Evolutionary conservation across 345 rosid species (phyloP).

Genomic region (Eucalyptus curtisii): DNA sequence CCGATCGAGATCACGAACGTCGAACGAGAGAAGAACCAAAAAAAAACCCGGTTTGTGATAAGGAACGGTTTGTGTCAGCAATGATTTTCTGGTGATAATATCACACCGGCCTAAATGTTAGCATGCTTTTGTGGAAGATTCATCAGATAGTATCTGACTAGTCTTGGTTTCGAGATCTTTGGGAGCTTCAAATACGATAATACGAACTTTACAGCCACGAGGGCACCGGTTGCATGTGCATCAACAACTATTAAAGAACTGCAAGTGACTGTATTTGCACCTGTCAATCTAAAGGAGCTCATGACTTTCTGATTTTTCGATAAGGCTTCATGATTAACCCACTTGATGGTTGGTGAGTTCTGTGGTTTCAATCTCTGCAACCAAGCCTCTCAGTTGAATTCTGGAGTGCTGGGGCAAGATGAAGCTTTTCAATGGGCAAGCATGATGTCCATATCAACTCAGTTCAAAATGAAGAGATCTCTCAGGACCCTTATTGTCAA

Average conservation of each 20-base stretch:
- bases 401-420: neutral
- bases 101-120: no score
- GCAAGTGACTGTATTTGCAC: no score
- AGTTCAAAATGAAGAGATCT: neutral
- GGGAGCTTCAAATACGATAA: neutral
- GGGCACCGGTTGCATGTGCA: neutral
- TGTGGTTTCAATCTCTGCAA: neutral
- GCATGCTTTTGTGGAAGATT: no score
- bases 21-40: neutral
- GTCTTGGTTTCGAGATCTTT: neutral
- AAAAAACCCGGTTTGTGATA: no score
- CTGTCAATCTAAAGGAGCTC: neutral
- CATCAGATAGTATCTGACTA: no score
- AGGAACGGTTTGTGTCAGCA: neutral
- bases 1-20: neutral
- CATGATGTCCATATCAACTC: neutral
- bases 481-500: neutral
- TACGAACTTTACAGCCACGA: neutral
- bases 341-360: neutral
- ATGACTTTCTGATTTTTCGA: neutral
- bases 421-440: neutral
- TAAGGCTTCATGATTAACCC: neutral
- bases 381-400: neutral
- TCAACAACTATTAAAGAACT: no score
- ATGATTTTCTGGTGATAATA: neutral